Evolutionary conservation across 192 early-diverging fungal species (phyloP), one percentile per base, ranked within the genome.

Genomic region (Entomortierella chlamydospora): DNA sequence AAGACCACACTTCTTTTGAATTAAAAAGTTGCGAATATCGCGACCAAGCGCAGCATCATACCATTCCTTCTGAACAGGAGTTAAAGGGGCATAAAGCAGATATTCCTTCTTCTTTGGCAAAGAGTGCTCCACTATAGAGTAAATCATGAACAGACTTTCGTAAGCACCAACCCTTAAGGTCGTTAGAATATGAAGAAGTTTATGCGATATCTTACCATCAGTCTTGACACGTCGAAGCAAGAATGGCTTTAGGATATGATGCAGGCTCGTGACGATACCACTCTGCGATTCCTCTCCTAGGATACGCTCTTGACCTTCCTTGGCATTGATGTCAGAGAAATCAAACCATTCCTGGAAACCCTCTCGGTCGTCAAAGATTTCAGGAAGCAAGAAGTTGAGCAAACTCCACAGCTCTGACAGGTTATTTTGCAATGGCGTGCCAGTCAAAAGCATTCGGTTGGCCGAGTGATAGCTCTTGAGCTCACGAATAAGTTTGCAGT

Each of bases 361-460:
- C 49, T 93, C 93, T 49, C 93, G 84, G 55, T 93, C 93, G 55
- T 94, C 90, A 82, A 99, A 99, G 37, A 99, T 95, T 73, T 96
- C 93, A n/a, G 97, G 97, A 52, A 97, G 82, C 23, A 98, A 84
- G 61, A 97, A 99, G 72, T 99, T 96, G 22, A 99, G 87, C 59
- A 99, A 82, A 67, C 94, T 94, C 97, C 97, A 99, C 11, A 99
- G 89, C 74, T 99, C 96, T 1, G 90, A 82, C 43, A 99, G 74
- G 72, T 96, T 96, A 83, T 99, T 99, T 85, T 93, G 83, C 42
- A 99, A 83, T 17, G 98, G 98, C 47, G 97, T 98, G 50, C 97
- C 97, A 4, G 95, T 96, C 45, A 99, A 83, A 8, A 99, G 81
- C 45, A 98, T 81, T 10, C 96, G 85, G 76, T 97, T 97, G n/a